Evolutionary conservation across 2,329 filamentous ascomycete genomes (phyloP).

Genomic region (Pseudogymnoascus sp.): DNA sequence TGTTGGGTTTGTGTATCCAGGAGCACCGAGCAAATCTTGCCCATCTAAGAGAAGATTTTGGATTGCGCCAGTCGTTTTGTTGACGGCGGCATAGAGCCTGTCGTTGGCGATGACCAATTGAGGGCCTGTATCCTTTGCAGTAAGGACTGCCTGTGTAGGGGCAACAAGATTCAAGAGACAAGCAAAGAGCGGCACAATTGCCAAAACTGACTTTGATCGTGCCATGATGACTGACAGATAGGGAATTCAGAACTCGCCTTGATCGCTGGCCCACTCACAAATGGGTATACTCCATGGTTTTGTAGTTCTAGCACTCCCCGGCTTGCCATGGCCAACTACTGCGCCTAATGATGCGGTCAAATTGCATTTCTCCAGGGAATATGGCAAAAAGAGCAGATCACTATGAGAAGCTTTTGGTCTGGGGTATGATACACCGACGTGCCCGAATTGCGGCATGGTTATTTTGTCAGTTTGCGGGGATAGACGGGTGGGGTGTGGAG

Average conservation of each 20-base stretch:
- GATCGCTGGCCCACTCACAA: background rate
- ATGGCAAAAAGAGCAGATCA: background rate
- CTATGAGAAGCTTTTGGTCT: background rate
- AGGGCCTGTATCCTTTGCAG: slow-evolving; percentile 25
- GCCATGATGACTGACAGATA: slow-evolving; percentile 2
- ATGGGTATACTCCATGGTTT: background rate
- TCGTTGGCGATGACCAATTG: slow-evolving; percentile 36
- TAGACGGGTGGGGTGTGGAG: background rate
- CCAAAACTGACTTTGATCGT: slow-evolving; percentile 4
- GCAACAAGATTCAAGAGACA: background rate
- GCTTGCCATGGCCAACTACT: background rate
- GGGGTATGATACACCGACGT: background rate
- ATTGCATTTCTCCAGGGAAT: background rate
- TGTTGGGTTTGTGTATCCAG: slow-evolving; percentile 16
- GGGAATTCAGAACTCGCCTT: background rate
- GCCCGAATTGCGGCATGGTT: background rate
- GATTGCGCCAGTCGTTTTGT: slow-evolving; percentile 36
- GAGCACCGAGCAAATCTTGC: slow-evolving; percentile 44
- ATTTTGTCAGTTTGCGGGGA: background rate
- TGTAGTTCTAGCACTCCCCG: background rate
- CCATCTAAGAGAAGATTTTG: slow-evolving; percentile 37
- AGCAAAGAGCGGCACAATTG: background rate
- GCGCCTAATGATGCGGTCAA: background rate
- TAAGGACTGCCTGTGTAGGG: slow-evolving; percentile 13
- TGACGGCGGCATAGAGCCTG: slow-evolving; percentile 36